Evolutionary conservation across 106 monocot species (phyloP), one percentile per base, ranked within the genome.

Genomic region (Phalaenopsis aphrodite): DNA sequence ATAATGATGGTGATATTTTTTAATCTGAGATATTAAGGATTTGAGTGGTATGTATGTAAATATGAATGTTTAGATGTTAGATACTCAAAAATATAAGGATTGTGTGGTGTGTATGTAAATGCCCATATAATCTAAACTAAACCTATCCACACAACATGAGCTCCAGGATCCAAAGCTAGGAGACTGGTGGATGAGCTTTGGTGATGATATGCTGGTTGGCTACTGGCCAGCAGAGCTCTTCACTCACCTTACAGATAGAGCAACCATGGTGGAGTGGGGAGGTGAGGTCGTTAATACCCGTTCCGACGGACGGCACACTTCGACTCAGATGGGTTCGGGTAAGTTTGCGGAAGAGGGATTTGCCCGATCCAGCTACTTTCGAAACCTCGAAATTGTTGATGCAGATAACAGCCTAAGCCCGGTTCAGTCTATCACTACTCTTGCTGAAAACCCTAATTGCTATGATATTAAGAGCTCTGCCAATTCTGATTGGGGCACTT

Each of bases 181-280:
- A 9, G 90, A 94, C 85, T 98, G 98, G 98, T 98, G 98, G 98
- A 86, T 98, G 89, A 85, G 98, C 79, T 98, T 86, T 75, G 98
- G 94, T 0, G 92, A 94, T 42, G 72, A 69, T 84, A 71, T 79
- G 72, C 83, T 98, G 9, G 94, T 98, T 0, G 98, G 98, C 23
- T 98, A 98, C 87, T 98, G 98, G 98, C 98, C 98, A 38, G 90
- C 90, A 8, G 94, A 98, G 85, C 89, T 98, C 8, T 98, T 98
- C 92, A 98, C 92, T 2, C 98, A 98, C 88, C 84, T 98, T 0
- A 80, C 92, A 0, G 89, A 98, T 82, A 90, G 87, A 12, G 98
- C 98, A 2, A 92, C 88, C 7, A 98, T 98, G 98, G 94, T 98
- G 47, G 92, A 98, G 61, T 98, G 94, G 94, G 98, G 94, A 2